Base-by-base conservation (phyloP, 805 yeast genomes). In the Lachancea fermentati region DNA sequence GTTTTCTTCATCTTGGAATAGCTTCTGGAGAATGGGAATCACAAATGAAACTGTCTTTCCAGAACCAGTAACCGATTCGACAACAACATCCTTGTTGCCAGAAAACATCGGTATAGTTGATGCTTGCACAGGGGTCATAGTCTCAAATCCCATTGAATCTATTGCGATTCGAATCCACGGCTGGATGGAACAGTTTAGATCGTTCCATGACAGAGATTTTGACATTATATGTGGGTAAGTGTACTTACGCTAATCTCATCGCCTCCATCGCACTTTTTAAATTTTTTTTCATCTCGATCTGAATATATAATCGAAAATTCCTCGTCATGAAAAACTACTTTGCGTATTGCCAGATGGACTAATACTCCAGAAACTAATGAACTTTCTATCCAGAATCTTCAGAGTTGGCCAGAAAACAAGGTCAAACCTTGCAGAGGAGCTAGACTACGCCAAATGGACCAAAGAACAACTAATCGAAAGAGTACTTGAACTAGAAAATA, bases 111-210 rank as follows among this genome's bases (percentile, higher is more conserved):
- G 98, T 36, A 93, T 84, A 0, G 94, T 81, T 0, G 97, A 78
- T 0, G 98, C 97, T 58, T 93, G 98, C 0, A 93, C 98, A 0
- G 98, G 96, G 0, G 98, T 93, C 96, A 91, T 87, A 9, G 75
- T 59, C 2, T 76, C 73, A 57, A 75, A 89, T 2, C 95, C 96
- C 45, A 82, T 57, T 1, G 89, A 75, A n/a, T 67, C 62, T 9
- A 89, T 71, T 2, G 95, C 93, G 2, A 79, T 55, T 37, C 52
- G 55, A 43, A 86, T 59, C 94, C 95, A 86, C 6, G 85, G 82
- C 29, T 76, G 76, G 24, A 85, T 58, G 5, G 69, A 60, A 36
- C 67, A 72, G 13, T 71, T 55, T 26, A 82, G 55, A 5, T 73
- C 68, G 7, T 71, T 72, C 95, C 95, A 86, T 4, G 67, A 62